These are phyloP conservation scores for Talaromyces sp. DNA, from an alignment of 2,329 filamentous ascomycete species.

Conservation along the genomic window DNA sequence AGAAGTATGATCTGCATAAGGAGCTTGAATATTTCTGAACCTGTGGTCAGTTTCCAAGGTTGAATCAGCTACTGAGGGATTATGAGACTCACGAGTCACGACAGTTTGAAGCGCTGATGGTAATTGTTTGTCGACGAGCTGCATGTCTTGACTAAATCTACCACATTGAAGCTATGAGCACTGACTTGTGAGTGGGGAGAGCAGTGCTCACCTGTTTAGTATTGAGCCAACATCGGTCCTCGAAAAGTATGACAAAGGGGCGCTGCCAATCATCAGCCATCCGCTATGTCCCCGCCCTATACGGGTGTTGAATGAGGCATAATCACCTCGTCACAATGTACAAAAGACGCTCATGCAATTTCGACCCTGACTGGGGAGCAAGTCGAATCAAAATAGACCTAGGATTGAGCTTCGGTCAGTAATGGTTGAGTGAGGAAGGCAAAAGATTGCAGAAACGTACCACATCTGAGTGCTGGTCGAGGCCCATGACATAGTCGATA, in stretches of 20 bases:
- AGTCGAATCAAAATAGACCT: constrained; percentile 13
- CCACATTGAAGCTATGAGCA: background rate
- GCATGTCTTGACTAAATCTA: constrained; percentile 37
- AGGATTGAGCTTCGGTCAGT: background rate
- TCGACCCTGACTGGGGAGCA: constrained; percentile 13
- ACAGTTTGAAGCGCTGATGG: constrained; percentile 25
- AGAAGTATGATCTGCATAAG: constrained; percentile 11
- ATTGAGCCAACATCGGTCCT: constrained; percentile 9
- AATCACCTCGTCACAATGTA: constrained; percentile 8
- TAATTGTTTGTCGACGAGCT: constrained; percentile 43
- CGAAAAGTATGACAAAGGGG: constrained; percentile 10
- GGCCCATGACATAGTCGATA: background rate
- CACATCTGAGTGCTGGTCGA: constrained; percentile 8
- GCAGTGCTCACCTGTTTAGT: background rate
- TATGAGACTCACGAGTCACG: constrained; percentile 1
- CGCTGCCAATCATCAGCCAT: background rate
- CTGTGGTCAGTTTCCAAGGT: too few relatives aligned
- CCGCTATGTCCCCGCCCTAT: too few relatives aligned
- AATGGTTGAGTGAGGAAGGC: background rate
- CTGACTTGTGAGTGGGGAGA: background rate
- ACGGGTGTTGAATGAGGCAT: background rate
- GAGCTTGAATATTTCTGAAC: constrained; percentile 13
- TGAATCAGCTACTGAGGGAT: too few relatives aligned
- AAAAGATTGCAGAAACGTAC: background rate
- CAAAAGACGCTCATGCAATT: constrained; percentile 11